A percentile compares a stretch with the other conserved stretches of the same genome.
Conservation (phyloP, 345 rosid genomes). For the Melaleuca alternifolia region DNA sequence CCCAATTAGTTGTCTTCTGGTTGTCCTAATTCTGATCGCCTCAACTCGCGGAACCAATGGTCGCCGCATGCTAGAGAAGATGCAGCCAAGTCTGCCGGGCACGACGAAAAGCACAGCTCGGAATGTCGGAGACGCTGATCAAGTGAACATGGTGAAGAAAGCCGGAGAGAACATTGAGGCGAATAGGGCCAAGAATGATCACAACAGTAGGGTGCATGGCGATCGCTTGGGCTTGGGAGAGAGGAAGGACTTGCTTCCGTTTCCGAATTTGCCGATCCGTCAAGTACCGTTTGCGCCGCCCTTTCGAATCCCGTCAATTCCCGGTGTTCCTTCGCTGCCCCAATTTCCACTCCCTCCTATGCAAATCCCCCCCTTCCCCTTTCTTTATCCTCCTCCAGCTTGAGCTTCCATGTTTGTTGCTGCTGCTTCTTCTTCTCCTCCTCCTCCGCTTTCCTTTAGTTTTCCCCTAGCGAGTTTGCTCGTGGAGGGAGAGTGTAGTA, state of each 20-base stretch:
- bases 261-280: background rate
- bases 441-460: background rate
- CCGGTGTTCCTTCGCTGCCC: background rate
- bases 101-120: background rate
- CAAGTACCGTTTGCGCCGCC: background rate
- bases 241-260: background rate
- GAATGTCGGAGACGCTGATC: background rate
- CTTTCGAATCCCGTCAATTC: background rate
- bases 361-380: background rate
- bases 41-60: background rate
- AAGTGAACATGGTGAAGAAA: background rate
- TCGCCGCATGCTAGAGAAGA: background rate
- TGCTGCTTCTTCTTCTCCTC: background rate
- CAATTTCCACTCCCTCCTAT: background rate
- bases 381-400: background rate
- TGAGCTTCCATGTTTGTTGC: background rate
- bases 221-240: background rate
- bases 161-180: no score
- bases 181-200: background rate
- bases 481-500: background rate
- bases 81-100: background rate
- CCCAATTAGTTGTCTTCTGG: background rate
- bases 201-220: background rate
- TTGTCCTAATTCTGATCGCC: background rate
- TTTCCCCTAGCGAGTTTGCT: no score